Percentiles rank a stretch among this genome's conserved stretches.
Evolutionary conservation across 2,329 filamentous ascomycete species (phyloP).

Genomic region (Tolypocladium pustulatum): DNA sequence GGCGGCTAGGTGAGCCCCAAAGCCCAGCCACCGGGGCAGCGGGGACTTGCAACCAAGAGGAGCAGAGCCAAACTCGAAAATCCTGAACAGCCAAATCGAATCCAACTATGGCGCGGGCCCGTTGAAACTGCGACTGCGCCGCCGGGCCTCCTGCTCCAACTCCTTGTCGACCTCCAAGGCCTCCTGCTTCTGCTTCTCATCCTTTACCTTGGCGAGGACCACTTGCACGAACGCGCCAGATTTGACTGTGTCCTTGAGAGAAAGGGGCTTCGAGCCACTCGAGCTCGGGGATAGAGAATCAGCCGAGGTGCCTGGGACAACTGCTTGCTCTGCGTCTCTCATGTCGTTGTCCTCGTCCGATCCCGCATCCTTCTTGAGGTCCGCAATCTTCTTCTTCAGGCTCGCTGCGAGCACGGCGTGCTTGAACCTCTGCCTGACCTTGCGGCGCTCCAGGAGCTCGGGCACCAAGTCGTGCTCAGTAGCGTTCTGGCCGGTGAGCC

Average conservation of each 20-base stretch:
- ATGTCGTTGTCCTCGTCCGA: constrained; percentile 53
- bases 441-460: constrained; percentile 81
- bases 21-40: neutral
- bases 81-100: neutral
- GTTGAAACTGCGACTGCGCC: constrained; percentile 21
- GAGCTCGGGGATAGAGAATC: constrained; percentile 19
- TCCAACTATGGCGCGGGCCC: constrained; percentile 1
- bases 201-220: constrained; percentile 67
- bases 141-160: constrained; percentile 37
- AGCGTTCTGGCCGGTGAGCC: constrained; percentile 85
- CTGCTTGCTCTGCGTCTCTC: constrained; percentile 51
- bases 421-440: constrained; percentile 80
- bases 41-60: neutral
- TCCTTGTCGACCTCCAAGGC: constrained; percentile 55
- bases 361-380: constrained; percentile 86
- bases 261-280: constrained; percentile 8
- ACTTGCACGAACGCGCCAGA: constrained; percentile 75
- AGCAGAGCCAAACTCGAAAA: neutral
- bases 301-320: constrained; percentile 7
- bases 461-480: constrained; percentile 95
- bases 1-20: neutral
- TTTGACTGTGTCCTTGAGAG: constrained; percentile 29
- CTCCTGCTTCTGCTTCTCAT: constrained; percentile 62
- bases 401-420: constrained; percentile 95
- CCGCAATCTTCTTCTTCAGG: constrained; percentile 88